phyloP scores from a whole-genome alignment of 306 rosid species.

The Acacia confusa region DNA sequence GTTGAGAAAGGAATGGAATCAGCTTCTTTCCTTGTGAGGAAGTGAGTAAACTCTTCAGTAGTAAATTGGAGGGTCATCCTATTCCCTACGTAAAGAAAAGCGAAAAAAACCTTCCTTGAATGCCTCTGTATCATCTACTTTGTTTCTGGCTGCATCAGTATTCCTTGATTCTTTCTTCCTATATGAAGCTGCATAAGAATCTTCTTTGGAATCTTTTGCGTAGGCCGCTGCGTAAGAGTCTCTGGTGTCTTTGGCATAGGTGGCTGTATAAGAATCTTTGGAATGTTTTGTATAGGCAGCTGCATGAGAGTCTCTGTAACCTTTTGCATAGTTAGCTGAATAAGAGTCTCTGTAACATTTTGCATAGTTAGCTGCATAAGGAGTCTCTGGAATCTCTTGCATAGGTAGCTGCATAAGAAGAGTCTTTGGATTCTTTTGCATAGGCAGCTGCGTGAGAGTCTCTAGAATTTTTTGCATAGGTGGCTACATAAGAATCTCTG shows the following conservation, averaged over 20 bases:
- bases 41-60: slow-evolving; percentile 32
- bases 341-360: too few species aligned
- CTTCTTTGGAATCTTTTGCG: too few species aligned
- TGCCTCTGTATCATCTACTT: slow-evolving; percentile 46
- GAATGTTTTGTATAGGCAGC: too few species aligned
- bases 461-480: too few species aligned
- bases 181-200: not conserved
- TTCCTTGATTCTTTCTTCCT: not conserved
- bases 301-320: not conserved
- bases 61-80: slow-evolving; percentile 58
- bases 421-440: not conserved
- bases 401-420: not conserved
- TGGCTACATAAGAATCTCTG: slow-evolving; percentile 33
- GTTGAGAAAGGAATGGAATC: slow-evolving; percentile 60
- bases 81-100: slow-evolving; percentile 43
- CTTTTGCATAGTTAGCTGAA: too few species aligned
- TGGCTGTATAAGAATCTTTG: too few species aligned
- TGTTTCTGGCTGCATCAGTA: not conserved
- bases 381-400: too few species aligned
- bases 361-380: too few species aligned
- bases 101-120: slow-evolving; percentile 55
- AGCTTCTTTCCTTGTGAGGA: slow-evolving; percentile 43
- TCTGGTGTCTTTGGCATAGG: not conserved
- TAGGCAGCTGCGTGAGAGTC: too few species aligned
- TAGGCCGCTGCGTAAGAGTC: not conserved